Evolutionary conservation across 257 asterid species (phyloP), one percentile per base, ranked within the genome.

Genomic region (Solanum etuberosum): DNA sequence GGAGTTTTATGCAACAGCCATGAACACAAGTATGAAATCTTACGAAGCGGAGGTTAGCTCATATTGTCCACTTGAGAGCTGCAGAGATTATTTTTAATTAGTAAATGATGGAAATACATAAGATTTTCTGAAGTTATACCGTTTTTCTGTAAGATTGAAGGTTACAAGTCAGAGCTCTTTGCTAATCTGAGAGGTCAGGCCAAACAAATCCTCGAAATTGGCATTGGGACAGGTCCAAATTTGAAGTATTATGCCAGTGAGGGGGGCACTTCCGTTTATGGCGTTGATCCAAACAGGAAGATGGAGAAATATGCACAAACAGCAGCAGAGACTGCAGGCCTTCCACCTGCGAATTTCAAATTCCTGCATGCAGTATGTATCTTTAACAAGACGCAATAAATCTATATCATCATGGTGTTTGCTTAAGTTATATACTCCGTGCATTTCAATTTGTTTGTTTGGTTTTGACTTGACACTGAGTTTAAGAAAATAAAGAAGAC

Each of bases 191-290:
- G 91, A 89, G 98, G 96, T 74, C 94, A 91, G 40, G 92, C 92
- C 4, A 88, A 93, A 14, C 92, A 83, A 23, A 89, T 95, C 85
- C 77, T 94, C 94, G 99, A 96, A 91, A 89, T 96, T 72, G 99
- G 99, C 16, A 86, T 96, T 71, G 98, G 99, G 87, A 94, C 98
- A 2, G 98, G 98, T 87, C 98, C 99, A 16, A 96, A 96, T 88
- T 89, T 96, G 43, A 95, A 92, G 83, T 96, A 96, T 88, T 96
- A 93, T 59, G 96, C 96, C 4, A 90, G 88, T 87, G 83, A 87
- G 85, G 92, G 92, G 2, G 93, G 92, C 54, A 51, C 92, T 57
- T 31, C 86, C 42, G 95, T 96, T 89, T 73, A 90, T 71, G 99
- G 98, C 83, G 88, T 94, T 25, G 99, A 96, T 89, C 99, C 98